Conservation (phyloP, 2,329 filamentous ascomycete genomes). For the Cordyceps fumosorosea region DNA sequence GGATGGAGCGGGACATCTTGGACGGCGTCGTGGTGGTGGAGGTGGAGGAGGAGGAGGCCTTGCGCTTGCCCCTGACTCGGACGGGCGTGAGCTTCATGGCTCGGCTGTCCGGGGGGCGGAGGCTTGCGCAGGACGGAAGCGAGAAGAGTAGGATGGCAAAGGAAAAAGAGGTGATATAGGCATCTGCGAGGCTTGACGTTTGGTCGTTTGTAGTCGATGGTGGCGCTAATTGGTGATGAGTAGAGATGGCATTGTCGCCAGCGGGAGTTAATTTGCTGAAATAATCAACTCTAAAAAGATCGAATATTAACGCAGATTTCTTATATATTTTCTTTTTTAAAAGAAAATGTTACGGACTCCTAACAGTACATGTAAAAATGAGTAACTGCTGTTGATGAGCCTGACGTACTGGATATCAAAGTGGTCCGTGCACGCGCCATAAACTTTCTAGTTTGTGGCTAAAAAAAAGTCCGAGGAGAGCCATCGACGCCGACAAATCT, state of each 20-base stretch:
- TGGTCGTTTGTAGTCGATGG: neutral
- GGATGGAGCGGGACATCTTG: constrained; percentile 12
- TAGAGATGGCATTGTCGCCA: neutral
- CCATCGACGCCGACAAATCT: constrained; percentile 5
- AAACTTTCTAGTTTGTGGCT: neutral
- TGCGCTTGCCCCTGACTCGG: constrained; percentile 40
- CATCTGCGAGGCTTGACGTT: neutral
- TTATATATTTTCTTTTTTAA: too few relatives aligned
- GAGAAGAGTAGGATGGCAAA: too few relatives aligned
- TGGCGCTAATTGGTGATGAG: neutral
- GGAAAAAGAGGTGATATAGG: neutral
- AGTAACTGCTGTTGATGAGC: neutral
- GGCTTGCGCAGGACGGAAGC: neutral
- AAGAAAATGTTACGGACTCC: neutral
- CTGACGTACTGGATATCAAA: neutral
- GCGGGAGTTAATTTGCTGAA: too few relatives aligned
- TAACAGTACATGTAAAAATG: neutral
- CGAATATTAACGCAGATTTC: too few relatives aligned
- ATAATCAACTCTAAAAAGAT: too few relatives aligned
- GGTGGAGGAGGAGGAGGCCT: constrained; percentile 15
- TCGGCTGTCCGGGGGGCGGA: neutral
- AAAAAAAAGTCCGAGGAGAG: neutral
- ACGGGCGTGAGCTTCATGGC: constrained; percentile 44
- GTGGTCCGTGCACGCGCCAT: constrained; percentile 9
- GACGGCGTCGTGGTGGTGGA: constrained; percentile 1